A percentile compares a stretch with the other conserved stretches of the same genome.
phyloP scores from a whole-genome alignment of 192 early-diverging fungal species.

The Backusella luteola region DNA sequence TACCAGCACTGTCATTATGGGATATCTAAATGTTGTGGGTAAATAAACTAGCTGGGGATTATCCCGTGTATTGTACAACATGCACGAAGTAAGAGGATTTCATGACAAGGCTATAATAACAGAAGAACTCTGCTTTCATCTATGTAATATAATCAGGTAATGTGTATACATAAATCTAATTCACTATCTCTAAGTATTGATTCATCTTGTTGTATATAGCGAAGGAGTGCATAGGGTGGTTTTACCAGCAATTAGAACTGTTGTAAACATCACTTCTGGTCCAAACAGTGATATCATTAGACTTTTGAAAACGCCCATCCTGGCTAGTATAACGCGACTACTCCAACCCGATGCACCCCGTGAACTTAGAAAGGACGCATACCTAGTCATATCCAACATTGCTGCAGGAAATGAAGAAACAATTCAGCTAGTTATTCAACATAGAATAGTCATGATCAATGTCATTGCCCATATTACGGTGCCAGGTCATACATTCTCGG shows the following conservation, averaged over 20 bases:
- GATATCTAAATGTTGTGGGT: not conserved
- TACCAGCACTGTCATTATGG: not conserved
- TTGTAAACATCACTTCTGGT: conserved; percentile 39
- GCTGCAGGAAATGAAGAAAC: conserved; percentile 20
- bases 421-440: conserved; percentile 14
- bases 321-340: not conserved
- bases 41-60: conserved; percentile 28
- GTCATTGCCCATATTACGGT: conserved; percentile 23
- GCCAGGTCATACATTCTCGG: conserved; percentile 10
- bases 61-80: conserved; percentile 35
- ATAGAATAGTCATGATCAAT: conserved; percentile 19
- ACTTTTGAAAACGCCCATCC: conserved; percentile 10
- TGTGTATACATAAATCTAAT: not conserved
- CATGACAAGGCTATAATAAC: conserved; percentile 7
- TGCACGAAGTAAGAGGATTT: conserved; percentile 35
- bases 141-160: conserved; percentile 25
- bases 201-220: not conserved
- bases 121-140: conserved; percentile 13
- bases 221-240: not conserved
- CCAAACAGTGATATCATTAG: conserved; percentile 23
- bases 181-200: not conserved
- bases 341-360: not conserved
- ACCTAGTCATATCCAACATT: conserved; percentile 31
- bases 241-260: conserved; percentile 21
- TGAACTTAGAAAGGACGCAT: conserved; percentile 26